phyloP scores from a whole-genome alignment of 1,284 basidiomycete species.

The Puccinia novopanici region DNA sequence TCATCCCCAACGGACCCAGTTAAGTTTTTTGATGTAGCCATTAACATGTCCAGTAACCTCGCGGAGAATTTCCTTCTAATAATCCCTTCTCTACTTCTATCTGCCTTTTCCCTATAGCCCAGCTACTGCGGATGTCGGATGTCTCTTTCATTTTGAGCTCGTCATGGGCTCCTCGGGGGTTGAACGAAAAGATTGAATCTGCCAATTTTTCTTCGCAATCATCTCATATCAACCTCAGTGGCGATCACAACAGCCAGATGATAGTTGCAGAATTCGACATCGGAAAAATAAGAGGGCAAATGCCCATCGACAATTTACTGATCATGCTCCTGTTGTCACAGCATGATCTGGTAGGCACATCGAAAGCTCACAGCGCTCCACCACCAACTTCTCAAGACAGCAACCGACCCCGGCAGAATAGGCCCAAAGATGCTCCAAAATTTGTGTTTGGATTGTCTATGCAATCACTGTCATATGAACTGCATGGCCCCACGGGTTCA shows the following conservation, averaged over 20 bases:
- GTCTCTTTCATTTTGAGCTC: constrained; percentile 45
- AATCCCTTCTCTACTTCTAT: not conserved
- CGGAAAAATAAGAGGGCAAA: constrained; percentile 42
- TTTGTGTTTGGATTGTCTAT: constrained; percentile 36
- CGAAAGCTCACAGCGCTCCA: not conserved
- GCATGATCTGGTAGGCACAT: constrained; percentile 11
- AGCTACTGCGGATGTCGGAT: constrained; percentile 42
- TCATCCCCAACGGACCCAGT: constrained; percentile 15
- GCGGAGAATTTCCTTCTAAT: not conserved
- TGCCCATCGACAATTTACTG: constrained; percentile 37
- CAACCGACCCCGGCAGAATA: not conserved
- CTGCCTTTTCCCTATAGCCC: not conserved
- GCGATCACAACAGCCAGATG: constrained; percentile 47
- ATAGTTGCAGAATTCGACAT: constrained; percentile 45
- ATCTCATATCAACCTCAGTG: constrained; percentile 27
- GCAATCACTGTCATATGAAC: constrained; percentile 40
- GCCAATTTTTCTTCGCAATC: constrained; percentile 12
- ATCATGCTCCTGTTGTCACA: constrained; percentile 23
- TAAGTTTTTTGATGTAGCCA: constrained; percentile 10
- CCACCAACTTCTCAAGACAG: not conserved
- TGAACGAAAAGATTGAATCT: constrained; percentile 25
- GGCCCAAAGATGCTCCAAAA: constrained; percentile 21
- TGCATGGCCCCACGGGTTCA: constrained; percentile 33
- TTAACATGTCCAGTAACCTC: not conserved
- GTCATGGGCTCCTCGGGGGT: constrained; percentile 24